These are phyloP conservation scores for Periconia digitata DNA, from an alignment of 2,329 filamentous ascomycete species.

Conservation along the genomic window DNA sequence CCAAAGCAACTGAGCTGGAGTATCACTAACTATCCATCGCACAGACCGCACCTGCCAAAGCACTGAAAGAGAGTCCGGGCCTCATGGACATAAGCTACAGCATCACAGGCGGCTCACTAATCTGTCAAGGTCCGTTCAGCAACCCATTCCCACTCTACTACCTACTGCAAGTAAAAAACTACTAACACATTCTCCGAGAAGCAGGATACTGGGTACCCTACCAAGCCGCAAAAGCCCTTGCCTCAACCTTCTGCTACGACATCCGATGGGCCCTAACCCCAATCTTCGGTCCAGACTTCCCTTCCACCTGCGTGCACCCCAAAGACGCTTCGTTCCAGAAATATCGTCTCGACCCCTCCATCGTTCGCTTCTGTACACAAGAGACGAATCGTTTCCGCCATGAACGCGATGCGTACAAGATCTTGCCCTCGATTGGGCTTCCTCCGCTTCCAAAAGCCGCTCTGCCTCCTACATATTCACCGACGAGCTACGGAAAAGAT, in stretches of 20 bases:
- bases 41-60: constrained; percentile 86
- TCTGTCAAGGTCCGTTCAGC: constrained; percentile 64
- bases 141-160: not conserved
- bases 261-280: constrained; percentile 87
- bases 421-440: not conserved
- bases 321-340: constrained; percentile 62
- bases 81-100: constrained; percentile 89
- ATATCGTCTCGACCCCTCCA: constrained; percentile 45
- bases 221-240: constrained; percentile 79
- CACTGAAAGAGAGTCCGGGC: constrained; percentile 68
- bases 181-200: not conserved
- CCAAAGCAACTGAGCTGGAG: not conserved
- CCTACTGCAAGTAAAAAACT: not conserved
- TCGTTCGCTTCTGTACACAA: constrained; percentile 39
- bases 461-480: no score
- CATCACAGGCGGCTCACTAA: constrained; percentile 89
- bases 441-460: not conserved
- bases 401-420: constrained; percentile 22
- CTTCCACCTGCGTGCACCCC: constrained; percentile 67
- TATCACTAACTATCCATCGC: constrained; percentile 11
- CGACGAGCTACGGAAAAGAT: no score
- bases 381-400: constrained; percentile 43
- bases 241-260: constrained; percentile 82
- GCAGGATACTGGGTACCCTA: constrained; percentile 97
- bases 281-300: constrained; percentile 83